phyloP scores from a whole-genome alignment of 108 stramenopile genomes.

The Discostella pseudostelligera region DNA sequence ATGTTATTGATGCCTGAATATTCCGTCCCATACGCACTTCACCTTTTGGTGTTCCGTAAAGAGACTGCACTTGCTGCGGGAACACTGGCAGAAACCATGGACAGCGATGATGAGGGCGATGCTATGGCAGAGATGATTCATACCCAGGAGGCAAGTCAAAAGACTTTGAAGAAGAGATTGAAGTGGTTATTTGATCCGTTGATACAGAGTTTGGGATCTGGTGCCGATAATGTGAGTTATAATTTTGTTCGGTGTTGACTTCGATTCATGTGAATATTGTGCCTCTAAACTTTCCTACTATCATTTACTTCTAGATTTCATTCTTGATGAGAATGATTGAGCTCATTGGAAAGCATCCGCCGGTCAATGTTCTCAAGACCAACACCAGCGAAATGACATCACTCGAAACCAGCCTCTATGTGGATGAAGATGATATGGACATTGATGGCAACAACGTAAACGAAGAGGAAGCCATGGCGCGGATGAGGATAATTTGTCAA shows the following conservation, averaged over 20 bases:
- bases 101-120: constrained; percentile 44
- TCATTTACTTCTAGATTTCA: constrained; percentile 50
- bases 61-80: constrained; percentile 66
- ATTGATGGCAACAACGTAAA: constrained; percentile 1
- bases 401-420: constrained; percentile 19
- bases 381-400: constrained; percentile 7
- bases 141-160: constrained; percentile 42
- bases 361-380: constrained; percentile 34
- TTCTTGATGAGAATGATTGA: constrained; percentile 84
- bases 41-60: constrained; percentile 70
- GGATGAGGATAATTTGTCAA: constrained; percentile 58
- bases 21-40: constrained; percentile 72
- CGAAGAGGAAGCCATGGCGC: constrained; percentile 32
- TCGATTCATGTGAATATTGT: not conserved
- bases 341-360: constrained; percentile 53
- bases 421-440: constrained; percentile 22
- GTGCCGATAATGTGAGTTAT: constrained; percentile 70
- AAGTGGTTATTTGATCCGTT: constrained; percentile 86
- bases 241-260: not conserved
- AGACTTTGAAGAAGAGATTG: constrained; percentile 70
- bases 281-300: not conserved
- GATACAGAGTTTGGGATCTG: constrained; percentile 72
- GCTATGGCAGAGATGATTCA: constrained; percentile 18
- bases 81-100: constrained; percentile 22
- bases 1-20: constrained; percentile 85